A percentile compares a stretch with the other conserved stretches of the same genome.
These are phyloP conservation scores for Purshia tridentata DNA, from an alignment of 306 rosid species.

Conservation along the genomic window DNA sequence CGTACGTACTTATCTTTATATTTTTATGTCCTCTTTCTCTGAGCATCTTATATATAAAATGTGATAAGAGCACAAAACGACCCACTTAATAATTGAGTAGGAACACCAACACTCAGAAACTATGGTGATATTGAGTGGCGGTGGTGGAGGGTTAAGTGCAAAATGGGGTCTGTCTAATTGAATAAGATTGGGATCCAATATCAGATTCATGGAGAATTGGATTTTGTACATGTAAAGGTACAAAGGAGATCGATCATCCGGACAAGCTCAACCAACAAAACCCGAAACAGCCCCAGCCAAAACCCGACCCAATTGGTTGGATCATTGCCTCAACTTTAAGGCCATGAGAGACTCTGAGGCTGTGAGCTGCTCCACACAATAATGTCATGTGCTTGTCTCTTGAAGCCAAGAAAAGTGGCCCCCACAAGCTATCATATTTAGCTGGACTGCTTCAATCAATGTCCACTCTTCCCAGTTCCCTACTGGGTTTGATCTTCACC, in stretches of 20 bases:
- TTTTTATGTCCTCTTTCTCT: neutral
- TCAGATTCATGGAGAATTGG: neutral
- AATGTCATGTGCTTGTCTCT: neutral
- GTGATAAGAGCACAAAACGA: neutral
- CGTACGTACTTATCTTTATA: neutral
- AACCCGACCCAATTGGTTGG: neutral
- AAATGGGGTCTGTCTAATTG: too few species aligned
- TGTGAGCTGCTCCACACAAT: slow-evolving; percentile 8
- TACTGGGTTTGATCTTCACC: neutral
- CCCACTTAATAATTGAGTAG: slow-evolving; percentile 5
- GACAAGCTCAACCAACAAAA: neutral
- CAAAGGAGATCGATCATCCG: neutral
- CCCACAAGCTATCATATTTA: neutral
- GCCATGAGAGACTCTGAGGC: neutral
- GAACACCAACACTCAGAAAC: neutral
- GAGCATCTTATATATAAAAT: neutral
- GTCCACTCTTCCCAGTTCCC: neutral
- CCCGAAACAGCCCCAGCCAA: slow-evolving; percentile 1
- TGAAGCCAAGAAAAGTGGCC: neutral
- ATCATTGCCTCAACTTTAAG: neutral
- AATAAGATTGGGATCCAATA: neutral
- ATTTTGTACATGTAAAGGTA: neutral
- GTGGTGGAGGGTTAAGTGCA: neutral
- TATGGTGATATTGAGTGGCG: slow-evolving; percentile 11
- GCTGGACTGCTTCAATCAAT: neutral